Conservation (phyloP, 768 basidiomycete species). For the Nevesoporus exiguus region DNA sequence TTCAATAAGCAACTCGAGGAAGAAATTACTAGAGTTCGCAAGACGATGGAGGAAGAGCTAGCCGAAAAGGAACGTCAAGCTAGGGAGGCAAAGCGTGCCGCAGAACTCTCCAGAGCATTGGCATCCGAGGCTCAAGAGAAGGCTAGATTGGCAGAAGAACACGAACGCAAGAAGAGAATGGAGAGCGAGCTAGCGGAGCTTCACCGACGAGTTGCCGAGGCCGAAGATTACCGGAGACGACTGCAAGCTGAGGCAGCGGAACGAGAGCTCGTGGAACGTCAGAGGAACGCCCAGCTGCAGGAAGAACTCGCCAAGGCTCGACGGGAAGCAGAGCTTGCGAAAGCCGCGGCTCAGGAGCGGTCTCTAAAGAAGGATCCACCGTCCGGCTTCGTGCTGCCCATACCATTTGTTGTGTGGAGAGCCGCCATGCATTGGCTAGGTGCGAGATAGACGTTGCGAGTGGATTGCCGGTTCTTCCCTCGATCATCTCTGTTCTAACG, state of each 20-base stretch:
- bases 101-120: constrained; percentile 25
- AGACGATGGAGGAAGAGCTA: constrained; percentile 20
- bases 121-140: constrained; percentile 30
- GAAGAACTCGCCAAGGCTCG: constrained; percentile 30
- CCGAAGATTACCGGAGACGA: constrained; percentile 27
- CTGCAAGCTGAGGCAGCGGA: constrained; percentile 29
- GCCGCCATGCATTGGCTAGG: constrained; percentile 34
- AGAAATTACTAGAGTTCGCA: constrained; percentile 25
- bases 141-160: constrained; percentile 28
- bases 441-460: constrained; percentile 16
- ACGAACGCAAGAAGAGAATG: constrained; percentile 26
- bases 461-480: not conserved
- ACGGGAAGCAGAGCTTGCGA: constrained; percentile 26
- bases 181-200: constrained; percentile 28
- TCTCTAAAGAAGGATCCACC: constrained; percentile 28
- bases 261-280: constrained; percentile 26
- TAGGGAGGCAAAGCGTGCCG: constrained; percentile 26
- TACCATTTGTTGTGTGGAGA: constrained; percentile 34
- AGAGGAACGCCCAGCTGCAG: constrained; percentile 27
- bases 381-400: constrained; percentile 28
- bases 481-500: not conserved
- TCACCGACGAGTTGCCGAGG: constrained; percentile 24
- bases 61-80: constrained; percentile 22
- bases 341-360: constrained; percentile 24
- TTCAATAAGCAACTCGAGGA: constrained; percentile 27